These are phyloP conservation scores for Flaveria brownii DNA, from an alignment of 129 eudicot genomes.

Conservation along the genomic window DNA sequence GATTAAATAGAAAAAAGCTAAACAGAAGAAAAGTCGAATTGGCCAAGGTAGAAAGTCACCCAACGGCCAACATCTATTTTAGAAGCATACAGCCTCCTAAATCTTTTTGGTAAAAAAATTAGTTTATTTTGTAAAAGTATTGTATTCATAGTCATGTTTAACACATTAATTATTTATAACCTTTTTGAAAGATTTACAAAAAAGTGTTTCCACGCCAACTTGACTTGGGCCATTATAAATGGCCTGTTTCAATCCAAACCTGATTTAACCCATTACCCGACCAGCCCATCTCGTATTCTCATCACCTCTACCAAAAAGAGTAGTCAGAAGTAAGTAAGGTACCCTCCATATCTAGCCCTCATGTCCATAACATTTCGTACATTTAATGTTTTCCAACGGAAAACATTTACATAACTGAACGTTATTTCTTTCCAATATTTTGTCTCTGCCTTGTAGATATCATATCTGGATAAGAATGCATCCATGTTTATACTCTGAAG, in stretches of 20 bases:
- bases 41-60: neutral
- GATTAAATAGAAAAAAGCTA: neutral
- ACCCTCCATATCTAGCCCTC: constrained; percentile 95
- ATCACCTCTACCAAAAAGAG: constrained; percentile 9
- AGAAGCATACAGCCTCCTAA: neutral
- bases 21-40: neutral
- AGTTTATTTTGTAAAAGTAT: neutral
- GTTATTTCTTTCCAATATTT: constrained; percentile 71
- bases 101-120: neutral
- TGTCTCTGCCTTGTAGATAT: constrained; percentile 74
- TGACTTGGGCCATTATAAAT: neutral
- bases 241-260: neutral
- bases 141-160: neutral
- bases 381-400: constrained; percentile 46
- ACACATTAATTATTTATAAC: neutral
- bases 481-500: constrained; percentile 75
- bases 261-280: neutral
- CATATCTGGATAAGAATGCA: constrained; percentile 70
- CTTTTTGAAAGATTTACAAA: neutral
- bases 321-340: constrained; percentile 18
- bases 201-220: neutral
- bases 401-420: constrained; percentile 56
- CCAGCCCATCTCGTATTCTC: neutral
- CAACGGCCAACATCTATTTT: neutral
- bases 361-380: constrained; percentile 77